Conservation (phyloP, 768 basidiomycete genomes). For the Coprinopsis cinerea region DNA sequence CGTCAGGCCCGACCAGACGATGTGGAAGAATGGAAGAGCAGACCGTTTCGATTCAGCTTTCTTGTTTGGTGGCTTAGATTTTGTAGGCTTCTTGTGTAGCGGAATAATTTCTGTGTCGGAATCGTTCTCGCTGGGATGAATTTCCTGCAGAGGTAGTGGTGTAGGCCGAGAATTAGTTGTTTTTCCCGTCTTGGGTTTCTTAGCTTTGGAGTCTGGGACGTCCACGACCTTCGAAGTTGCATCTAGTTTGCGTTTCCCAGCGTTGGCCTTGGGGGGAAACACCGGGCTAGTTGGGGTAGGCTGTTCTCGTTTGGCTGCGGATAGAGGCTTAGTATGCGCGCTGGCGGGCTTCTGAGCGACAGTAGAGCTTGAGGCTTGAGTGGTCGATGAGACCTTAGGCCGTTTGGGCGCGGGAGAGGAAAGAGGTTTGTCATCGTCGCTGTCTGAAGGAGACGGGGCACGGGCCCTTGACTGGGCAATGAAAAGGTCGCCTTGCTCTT, state of each 20-base stretch:
- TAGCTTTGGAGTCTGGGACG: not conserved
- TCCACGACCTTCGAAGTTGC: not conserved
- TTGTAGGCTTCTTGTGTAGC: not conserved
- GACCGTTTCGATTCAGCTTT: not conserved
- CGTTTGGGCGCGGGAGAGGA: conserved; percentile 1
- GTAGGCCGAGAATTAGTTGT: not conserved
- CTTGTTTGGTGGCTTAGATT: not conserved
- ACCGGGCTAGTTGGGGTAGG: not conserved
- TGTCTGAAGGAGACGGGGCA: not conserved
- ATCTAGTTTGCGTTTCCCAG: not conserved
- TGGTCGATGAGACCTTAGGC: not conserved
- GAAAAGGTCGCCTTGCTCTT: not conserved
- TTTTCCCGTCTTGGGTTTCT: not conserved
- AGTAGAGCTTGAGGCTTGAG: not conserved
- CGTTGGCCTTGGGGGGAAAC: not conserved
- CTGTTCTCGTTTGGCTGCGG: not conserved
- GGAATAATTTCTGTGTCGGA: not conserved
- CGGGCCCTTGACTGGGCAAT: not conserved
- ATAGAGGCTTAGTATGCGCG: not conserved
- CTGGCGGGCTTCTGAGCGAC: not conserved
- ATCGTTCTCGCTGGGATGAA: not conserved
- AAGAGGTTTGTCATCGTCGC: not conserved
- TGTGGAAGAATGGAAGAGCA: not conserved
- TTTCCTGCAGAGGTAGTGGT: not conserved
- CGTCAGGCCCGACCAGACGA: not conserved